These are phyloP conservation scores for Globisporangium emineosum DNA, from an alignment of 352 stramenopile genomes.

Conservation along the genomic window DNA sequence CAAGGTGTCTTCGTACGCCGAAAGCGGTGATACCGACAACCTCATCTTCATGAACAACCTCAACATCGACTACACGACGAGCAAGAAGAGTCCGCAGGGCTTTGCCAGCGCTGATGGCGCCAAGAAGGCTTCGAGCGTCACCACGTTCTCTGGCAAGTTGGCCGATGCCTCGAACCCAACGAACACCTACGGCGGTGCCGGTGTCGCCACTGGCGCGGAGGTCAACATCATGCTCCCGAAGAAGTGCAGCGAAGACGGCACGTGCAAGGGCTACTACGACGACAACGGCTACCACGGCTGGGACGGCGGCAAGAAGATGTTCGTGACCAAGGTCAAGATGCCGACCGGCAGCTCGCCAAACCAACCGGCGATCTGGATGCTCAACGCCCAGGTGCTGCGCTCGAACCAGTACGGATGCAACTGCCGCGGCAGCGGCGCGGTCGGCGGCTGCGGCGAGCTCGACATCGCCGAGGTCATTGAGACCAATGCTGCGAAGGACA, in stretches of 20 bases:
- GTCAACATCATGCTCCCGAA: constrained; percentile 73
- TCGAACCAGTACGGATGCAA: constrained; percentile 75
- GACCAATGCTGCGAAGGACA: constrained; percentile 48
- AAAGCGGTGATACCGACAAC: constrained; percentile 33
- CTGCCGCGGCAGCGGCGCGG: constrained; percentile 48
- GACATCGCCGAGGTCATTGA: constrained; percentile 73
- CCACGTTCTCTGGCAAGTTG: constrained; percentile 44
- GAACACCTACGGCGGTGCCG: constrained; percentile 38
- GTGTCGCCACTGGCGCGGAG: constrained; percentile 59
- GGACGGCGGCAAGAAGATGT: constrained; percentile 75
- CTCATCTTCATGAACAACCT: constrained; percentile 65
- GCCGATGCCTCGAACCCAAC: constrained; percentile 46
- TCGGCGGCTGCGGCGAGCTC: constrained; percentile 66
- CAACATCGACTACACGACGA: constrained; percentile 52
- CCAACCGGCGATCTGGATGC: constrained; percentile 71
- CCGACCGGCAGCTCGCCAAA: constrained; percentile 35
- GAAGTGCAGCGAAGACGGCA: constrained; percentile 40
- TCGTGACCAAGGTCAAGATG: constrained; percentile 72
- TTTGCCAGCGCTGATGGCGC: constrained; percentile 35
- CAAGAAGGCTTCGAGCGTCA: constrained; percentile 26
- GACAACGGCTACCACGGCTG: constrained; percentile 68
- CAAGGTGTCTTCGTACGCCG: constrained; percentile 45
- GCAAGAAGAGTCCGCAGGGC: constrained; percentile 42
- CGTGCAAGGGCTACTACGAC: constrained; percentile 68
- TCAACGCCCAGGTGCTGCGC: constrained; percentile 67